phyloP scores from a whole-genome alignment of 257 asterid genomes.

The Capsicum chinense region DNA sequence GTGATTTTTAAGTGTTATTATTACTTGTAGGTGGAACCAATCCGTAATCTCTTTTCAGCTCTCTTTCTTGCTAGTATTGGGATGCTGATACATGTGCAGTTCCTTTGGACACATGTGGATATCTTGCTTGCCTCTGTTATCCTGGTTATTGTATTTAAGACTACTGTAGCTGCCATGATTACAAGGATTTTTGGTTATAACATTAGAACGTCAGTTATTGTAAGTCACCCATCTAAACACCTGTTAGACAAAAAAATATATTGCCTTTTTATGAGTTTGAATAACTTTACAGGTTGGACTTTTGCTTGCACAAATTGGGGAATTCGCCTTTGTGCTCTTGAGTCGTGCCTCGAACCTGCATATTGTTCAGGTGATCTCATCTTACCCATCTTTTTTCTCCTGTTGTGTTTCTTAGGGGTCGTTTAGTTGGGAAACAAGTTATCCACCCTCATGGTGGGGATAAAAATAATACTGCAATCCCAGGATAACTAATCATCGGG shows the following conservation, averaged over 20 bases:
- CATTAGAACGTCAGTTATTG: constrained; percentile 70
- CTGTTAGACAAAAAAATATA: constrained; percentile 7
- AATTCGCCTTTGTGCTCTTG: constrained; percentile 91
- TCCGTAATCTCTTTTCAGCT: constrained; percentile 96
- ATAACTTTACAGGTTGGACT: constrained; percentile 68
- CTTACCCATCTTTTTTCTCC: constrained; percentile 25
- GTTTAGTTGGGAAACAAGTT: too few species aligned
- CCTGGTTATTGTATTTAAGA: constrained; percentile 81
- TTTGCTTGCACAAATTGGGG: constrained; percentile 94
- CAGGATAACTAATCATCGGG: too few species aligned
- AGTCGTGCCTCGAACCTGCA: constrained; percentile 92
- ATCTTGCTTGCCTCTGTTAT: constrained; percentile 92
- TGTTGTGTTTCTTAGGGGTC: neutral
- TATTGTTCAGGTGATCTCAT: constrained; percentile 70
- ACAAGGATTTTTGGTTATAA: constrained; percentile 81
- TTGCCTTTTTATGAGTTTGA: constrained; percentile 32
- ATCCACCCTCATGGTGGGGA: too few species aligned
- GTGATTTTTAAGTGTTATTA: neutral
- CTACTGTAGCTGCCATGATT: constrained; percentile 67
- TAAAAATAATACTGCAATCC: too few species aligned
- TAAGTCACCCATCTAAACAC: constrained; percentile 48
- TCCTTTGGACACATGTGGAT: constrained; percentile 97
- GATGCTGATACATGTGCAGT: constrained; percentile 91
- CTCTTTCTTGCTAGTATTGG: constrained; percentile 96
- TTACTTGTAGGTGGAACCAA: constrained; percentile 85